These are phyloP conservation scores for Ploettnerulaceae sp. DNA, from an alignment of 2,329 filamentous ascomycete species.

Conservation along the genomic window DNA sequence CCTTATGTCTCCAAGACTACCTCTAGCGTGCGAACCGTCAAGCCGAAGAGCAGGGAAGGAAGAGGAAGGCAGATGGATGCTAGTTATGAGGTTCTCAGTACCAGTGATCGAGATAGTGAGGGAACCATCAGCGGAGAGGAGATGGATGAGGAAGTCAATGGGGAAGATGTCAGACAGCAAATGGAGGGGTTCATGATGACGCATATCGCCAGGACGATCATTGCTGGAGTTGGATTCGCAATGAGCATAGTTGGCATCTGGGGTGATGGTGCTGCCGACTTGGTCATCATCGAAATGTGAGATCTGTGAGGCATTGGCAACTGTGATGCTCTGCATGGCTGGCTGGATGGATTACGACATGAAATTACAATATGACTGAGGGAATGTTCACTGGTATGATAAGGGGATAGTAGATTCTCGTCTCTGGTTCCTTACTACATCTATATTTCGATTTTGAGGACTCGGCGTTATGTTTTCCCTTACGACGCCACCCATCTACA, in stretches of 20 bases:
- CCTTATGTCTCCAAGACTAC: slow-evolving; percentile 9
- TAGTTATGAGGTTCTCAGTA: slow-evolving; percentile 64
- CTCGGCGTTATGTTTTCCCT: not conserved
- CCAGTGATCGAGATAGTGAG: slow-evolving; percentile 41
- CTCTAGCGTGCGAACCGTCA: slow-evolving; percentile 1
- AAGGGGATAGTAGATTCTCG: slow-evolving; percentile 13
- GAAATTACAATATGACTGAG: no score
- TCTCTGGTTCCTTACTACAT: slow-evolving; percentile 15
- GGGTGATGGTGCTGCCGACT: slow-evolving; percentile 51
- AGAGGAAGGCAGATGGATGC: slow-evolving; percentile 50
- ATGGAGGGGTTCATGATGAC: slow-evolving; percentile 52
- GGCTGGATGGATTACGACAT: not conserved
- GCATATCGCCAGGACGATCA: slow-evolving; percentile 48
- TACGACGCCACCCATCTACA: not conserved
- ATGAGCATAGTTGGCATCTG: slow-evolving; percentile 62
- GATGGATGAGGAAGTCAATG: slow-evolving; percentile 46
- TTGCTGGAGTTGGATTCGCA: slow-evolving; percentile 53
- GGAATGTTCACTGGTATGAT: not conserved
- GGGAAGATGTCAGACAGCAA: slow-evolving; percentile 55
- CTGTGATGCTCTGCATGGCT: no score
- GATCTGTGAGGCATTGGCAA: not conserved
- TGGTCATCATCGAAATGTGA: slow-evolving; percentile 30
- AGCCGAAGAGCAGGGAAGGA: slow-evolving; percentile 33
- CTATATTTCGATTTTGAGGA: slow-evolving; percentile 4
- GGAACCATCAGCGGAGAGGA: slow-evolving; percentile 43